These are phyloP conservation scores for Fusarium sulawesiense DNA, from an alignment of 2,329 filamentous ascomycete species.

Conservation along the genomic window DNA sequence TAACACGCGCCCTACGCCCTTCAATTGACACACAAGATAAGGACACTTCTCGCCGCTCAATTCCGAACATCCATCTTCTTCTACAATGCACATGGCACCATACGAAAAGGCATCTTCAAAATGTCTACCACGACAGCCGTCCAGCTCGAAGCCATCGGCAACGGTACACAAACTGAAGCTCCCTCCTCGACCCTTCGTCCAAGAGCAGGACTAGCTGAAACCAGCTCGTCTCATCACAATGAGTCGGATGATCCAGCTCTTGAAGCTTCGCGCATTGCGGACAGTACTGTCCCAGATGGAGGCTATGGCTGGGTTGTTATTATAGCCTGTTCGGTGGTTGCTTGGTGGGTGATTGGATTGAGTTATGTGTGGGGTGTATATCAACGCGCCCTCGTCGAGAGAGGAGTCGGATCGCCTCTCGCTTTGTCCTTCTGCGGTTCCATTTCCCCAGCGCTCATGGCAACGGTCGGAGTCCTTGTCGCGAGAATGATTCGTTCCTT, in stretches of 20 bases:
- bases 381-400: slow-evolving; percentile 65
- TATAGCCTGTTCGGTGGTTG: slow-evolving; percentile 38
- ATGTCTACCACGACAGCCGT: slow-evolving; percentile 35
- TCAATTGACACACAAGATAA: slow-evolving; percentile 19
- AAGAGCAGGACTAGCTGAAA: slow-evolving; percentile 13
- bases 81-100: neutral
- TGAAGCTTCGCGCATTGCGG: slow-evolving; percentile 38
- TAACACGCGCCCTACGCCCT: slow-evolving; percentile 22
- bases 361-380: slow-evolving; percentile 70
- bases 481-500: slow-evolving; percentile 28
- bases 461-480: slow-evolving; percentile 15
- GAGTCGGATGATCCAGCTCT: slow-evolving; percentile 31
- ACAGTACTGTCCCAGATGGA: slow-evolving; percentile 44
- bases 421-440: slow-evolving; percentile 70
- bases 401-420: slow-evolving; percentile 58
- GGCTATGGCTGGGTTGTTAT: slow-evolving; percentile 47
- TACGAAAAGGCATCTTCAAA: neutral
- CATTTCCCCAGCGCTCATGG: slow-evolving; percentile 46
- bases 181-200: slow-evolving; percentile 14
- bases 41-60: neutral
- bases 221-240: rapidly evolving
- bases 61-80: rapidly evolving
- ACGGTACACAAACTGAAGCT: slow-evolving; percentile 5
- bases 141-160: slow-evolving; percentile 28
- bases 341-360: slow-evolving; percentile 66